Evolutionary conservation across 352 stramenopile genomes (phyloP).

Genomic region (Phytopythium vexans): DNA sequence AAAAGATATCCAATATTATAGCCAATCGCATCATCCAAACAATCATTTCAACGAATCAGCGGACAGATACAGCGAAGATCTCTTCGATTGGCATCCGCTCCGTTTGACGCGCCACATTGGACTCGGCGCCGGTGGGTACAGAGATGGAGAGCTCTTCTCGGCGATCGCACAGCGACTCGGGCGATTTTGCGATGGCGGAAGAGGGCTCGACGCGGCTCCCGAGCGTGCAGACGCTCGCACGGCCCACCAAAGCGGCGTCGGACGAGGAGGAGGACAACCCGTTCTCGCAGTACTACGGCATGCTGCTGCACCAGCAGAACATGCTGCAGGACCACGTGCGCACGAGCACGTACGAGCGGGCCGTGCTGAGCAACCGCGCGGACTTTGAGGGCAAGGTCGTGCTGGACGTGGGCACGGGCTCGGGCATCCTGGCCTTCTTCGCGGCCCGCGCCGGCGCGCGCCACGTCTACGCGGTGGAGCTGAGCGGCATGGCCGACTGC

Average conservation of each 20-base stretch:
- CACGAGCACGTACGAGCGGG: conserved; percentile 98
- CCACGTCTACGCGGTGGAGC: conserved; percentile 94
- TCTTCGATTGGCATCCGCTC: too few relatives aligned
- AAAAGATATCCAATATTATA: too few relatives aligned
- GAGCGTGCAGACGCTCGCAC: too few relatives aligned
- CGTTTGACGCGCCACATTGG: too few relatives aligned
- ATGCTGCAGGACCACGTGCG: conserved; percentile 99
- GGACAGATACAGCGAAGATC: too few relatives aligned
- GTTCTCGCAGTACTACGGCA: conserved; percentile 94
- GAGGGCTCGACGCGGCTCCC: too few relatives aligned
- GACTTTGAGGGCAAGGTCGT: conserved; percentile 98
- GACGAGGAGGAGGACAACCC: conserved; percentile 80
- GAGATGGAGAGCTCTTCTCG: too few relatives aligned
- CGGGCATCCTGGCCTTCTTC: conserved; percentile 99
- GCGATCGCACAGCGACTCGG: too few relatives aligned
- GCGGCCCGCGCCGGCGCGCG: conserved; percentile 95
- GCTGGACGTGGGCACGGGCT: conserved; percentile 99
- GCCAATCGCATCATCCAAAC: too few relatives aligned
- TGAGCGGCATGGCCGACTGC: conserved; percentile 98
- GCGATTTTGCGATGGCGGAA: too few relatives aligned
- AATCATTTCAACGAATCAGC: too few relatives aligned
- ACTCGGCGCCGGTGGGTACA: too few relatives aligned
- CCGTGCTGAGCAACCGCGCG: conserved; percentile 95
- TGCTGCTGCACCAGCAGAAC: conserved; percentile 99
- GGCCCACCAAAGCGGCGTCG: background rate